phyloP scores from a whole-genome alignment of 2,329 filamentous ascomycete genomes.

The Botryotinia narcissicola region DNA sequence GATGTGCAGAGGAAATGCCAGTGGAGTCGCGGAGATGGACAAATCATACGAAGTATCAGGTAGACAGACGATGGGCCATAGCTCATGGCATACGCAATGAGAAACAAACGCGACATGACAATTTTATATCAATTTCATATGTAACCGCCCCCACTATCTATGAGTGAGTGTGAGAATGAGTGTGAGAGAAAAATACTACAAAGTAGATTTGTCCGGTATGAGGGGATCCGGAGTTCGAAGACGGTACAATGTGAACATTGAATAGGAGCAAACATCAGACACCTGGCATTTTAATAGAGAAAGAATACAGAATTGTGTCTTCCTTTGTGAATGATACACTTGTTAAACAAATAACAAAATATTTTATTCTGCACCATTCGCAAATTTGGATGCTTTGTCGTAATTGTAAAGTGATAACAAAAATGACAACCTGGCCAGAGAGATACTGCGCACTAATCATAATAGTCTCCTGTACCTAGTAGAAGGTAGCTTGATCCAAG shows the following conservation, averaged over 20 bases:
- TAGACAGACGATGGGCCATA: neutral
- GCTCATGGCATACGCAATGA: neutral
- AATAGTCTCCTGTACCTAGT: neutral
- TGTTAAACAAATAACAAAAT: too few relatives aligned
- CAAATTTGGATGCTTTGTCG: neutral
- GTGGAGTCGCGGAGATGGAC: neutral
- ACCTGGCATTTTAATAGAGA: neutral
- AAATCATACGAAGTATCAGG: neutral
- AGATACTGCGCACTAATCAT: neutral
- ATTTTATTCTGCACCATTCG: neutral
- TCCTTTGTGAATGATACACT: neutral
- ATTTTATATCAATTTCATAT: neutral
- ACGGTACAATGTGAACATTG: neutral
- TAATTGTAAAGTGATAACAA: neutral
- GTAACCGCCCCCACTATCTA: neutral
- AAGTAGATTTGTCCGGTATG: neutral
- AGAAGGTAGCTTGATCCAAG: neutral
- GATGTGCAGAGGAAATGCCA: neutral
- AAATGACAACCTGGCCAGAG: conserved; percentile 8
- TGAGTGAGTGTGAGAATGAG: neutral
- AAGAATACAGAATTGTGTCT: neutral
- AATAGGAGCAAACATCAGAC: neutral
- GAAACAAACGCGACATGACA: neutral
- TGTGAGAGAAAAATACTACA: neutral
- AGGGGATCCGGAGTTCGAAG: neutral